phyloP scores from a whole-genome alignment of 805 yeast genomes.

The Nakazawaea pomicola region DNA sequence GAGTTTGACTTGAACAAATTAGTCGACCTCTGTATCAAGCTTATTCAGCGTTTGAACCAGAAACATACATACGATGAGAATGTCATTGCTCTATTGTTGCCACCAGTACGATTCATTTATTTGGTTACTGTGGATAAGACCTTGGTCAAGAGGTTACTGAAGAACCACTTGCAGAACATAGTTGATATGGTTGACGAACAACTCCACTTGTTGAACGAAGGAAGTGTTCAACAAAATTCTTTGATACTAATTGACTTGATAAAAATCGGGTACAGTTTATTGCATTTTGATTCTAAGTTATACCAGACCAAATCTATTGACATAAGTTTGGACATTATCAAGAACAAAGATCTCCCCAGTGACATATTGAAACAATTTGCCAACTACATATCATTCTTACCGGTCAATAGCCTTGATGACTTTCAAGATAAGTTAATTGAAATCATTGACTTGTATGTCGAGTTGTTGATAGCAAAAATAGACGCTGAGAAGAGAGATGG shows the following conservation, averaged over 20 bases:
- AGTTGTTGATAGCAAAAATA: not conserved
- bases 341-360: not conserved
- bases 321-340: not conserved
- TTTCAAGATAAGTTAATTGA: not conserved
- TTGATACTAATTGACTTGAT: slow-evolving; percentile 5
- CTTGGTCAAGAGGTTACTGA: not conserved
- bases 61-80: not conserved
- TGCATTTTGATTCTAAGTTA: not conserved
- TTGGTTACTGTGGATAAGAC: slow-evolving; percentile 5
- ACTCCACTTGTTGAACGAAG: not conserved
- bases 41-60: not conserved
- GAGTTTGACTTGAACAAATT: not conserved
- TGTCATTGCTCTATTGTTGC: not conserved
- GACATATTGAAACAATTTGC: slow-evolving; percentile 5
- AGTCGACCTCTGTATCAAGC: too few relatives aligned
- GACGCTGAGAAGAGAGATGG: not conserved
- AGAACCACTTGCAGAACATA: not conserved
- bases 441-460: not conserved
- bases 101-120: slow-evolving; percentile 8
- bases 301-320: not conserved
- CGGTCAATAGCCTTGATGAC: not conserved
- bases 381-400: slow-evolving; percentile 9
- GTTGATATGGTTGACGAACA: slow-evolving; percentile 1
- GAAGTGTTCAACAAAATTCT: not conserved
- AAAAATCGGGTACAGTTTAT: slow-evolving; percentile 7